Base-by-base conservation (phyloP, 1,284 basidiomycete species). In the Microbotryomycetes sp. region DNA sequence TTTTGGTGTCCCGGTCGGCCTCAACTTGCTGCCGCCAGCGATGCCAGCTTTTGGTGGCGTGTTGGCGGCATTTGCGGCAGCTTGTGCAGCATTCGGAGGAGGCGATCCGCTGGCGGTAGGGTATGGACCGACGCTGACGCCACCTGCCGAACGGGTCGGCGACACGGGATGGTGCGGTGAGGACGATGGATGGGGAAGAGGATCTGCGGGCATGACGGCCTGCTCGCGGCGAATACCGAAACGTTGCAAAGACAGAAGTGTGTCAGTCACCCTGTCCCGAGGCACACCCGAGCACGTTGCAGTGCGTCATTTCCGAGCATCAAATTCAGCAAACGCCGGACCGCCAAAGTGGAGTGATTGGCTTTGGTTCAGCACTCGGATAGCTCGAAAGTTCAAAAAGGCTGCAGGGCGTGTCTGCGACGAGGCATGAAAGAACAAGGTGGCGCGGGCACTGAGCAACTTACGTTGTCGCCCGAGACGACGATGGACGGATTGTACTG, bases 401-500 rank as follows among this genome's bases (percentile, higher is more conserved):
- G n/a, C n/a, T n/a, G n/a, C n/a, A n/a, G n/a, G n/a, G n/a, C n/a
- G n/a, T n/a, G n/a, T n/a, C n/a, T n/a, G n/a, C n/a, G n/a, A n/a
- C n/a, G n/a, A n/a, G n/a, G n/a, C n/a, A n/a, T n/a, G n/a, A n/a
- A n/a, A n/a, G n/a, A n/a, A n/a, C n/a, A n/a, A n/a, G n/a, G 48
- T 31, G 30, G 41, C 45, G 24, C 5, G 9, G 41, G 21, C 26
- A 29, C 27, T 3, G 26, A 4, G 5, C 41, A 13, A 66, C 70
- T 63, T 45, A 72, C 73, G 61, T 71, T 76, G 31, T 88, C 81
- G 72, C 86, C 89, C 67, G 92, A 89, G 70, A 94, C 89, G 56
- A 96, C 89, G 71, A 93, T 66, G 2, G 55, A 30, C 2, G 66
- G 64, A 16, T 64, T 63, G 30, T 59, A 56, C 0, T 27, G 29